Conservation (phyloP, 1,284 basidiomycete genomes). For the Trichosporon coremiiforme region DNA sequence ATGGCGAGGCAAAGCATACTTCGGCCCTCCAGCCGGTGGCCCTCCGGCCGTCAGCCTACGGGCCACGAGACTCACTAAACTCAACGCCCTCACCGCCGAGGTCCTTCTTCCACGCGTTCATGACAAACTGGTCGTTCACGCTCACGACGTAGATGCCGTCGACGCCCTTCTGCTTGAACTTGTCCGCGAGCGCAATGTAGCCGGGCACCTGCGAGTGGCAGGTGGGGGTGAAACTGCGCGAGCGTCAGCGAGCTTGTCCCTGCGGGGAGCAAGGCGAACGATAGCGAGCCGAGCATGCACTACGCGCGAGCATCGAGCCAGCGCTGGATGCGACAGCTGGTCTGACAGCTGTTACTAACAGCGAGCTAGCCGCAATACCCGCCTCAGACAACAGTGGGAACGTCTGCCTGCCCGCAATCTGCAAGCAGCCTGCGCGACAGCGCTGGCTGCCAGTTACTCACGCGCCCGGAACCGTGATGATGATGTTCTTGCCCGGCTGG, state of each 20-base stretch:
- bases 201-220: slow-evolving; percentile 64
- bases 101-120: slow-evolving; percentile 69
- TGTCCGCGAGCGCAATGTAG: slow-evolving; percentile 65
- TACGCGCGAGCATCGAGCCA: no score
- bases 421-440: no score
- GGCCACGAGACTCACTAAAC: slow-evolving; percentile 44
- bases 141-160: slow-evolving; percentile 68
- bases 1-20: no score
- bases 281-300: no score
- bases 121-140: slow-evolving; percentile 69
- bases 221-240: slow-evolving; percentile 62
- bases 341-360: no score
- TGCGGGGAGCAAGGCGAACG: no score
- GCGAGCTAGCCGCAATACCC: no score
- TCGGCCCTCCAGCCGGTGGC: background rate
- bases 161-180: slow-evolving; percentile 71
- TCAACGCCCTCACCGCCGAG: slow-evolving; percentile 57
- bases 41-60: no score
- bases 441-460: slow-evolving; percentile 34
- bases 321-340: no score
- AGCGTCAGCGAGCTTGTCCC: slow-evolving; percentile 15
- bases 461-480: slow-evolving; percentile 61
- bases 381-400: no score
- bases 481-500: slow-evolving; percentile 68
- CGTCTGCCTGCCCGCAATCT: no score